A percentile compares a stretch with the other conserved stretches of the same genome.
phyloP scores from a whole-genome alignment of 768 basidiomycete species.

The Kwoniella heveanensis region DNA sequence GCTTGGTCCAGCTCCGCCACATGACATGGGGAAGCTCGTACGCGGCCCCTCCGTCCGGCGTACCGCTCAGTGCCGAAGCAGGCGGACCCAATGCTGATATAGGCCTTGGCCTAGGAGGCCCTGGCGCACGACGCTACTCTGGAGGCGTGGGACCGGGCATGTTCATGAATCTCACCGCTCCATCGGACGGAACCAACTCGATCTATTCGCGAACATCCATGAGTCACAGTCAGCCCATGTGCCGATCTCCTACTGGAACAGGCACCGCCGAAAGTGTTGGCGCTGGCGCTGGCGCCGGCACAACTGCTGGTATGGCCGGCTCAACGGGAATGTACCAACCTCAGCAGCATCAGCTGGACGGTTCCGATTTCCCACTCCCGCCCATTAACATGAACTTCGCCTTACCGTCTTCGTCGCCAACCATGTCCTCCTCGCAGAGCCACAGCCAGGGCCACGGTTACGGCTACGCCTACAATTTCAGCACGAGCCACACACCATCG shows the following conservation, averaged over 20 bases:
- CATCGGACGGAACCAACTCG: constrained; percentile 14
- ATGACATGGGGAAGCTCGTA: constrained; percentile 23
- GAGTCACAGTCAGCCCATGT: constrained; percentile 1
- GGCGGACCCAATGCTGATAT: background rate
- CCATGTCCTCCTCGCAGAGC: background rate
- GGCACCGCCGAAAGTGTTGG: background rate
- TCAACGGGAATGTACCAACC: background rate
- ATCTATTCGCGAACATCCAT: constrained; percentile 11
- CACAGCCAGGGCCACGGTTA: background rate
- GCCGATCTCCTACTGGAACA: background rate
- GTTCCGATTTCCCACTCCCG: constrained; percentile 3
- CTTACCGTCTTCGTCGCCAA: background rate
- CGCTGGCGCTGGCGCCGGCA: background rate
- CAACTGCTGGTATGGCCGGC: background rate
- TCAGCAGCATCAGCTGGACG: background rate
- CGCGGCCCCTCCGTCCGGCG: constrained; percentile 12
- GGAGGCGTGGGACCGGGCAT: background rate
- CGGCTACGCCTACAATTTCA: background rate
- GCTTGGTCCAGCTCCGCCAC: constrained; percentile 7
- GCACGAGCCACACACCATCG: constrained; percentile 1
- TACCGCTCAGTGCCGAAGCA: background rate
- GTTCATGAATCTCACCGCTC: constrained; percentile 1
- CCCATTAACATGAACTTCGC: constrained; percentile 1
- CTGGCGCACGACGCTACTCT: background rate
- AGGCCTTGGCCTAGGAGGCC: background rate